Evolutionary conservation across 2,329 filamentous ascomycete genomes (phyloP).

Genomic region (Sporothrix inflata): DNA sequence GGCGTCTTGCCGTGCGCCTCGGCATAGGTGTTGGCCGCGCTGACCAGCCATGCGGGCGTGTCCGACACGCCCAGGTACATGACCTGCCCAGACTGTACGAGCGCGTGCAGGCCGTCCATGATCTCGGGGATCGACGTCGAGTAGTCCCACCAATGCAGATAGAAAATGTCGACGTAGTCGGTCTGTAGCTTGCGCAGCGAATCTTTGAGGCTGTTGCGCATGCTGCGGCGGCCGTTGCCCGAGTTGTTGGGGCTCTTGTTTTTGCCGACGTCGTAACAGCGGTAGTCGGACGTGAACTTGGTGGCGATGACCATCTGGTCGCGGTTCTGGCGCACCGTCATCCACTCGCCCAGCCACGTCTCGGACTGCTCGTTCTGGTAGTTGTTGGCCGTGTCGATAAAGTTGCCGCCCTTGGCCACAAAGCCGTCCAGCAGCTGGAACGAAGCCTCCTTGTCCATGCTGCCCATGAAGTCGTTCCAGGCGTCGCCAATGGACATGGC

Average conservation of each 20-base stretch:
- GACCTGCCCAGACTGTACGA: conserved; percentile 48
- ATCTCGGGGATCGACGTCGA: conserved; percentile 48
- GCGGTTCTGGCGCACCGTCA: conserved; percentile 52
- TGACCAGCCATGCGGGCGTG: conserved; percentile 47
- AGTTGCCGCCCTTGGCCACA: conserved; percentile 60
- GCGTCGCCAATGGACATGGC: conserved; percentile 50
- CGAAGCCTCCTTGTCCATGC: conserved; percentile 36
- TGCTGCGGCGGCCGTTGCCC: conserved; percentile 49
- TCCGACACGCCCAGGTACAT: conserved; percentile 49
- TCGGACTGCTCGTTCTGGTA: conserved; percentile 64
- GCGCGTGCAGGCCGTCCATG: conserved; percentile 47
- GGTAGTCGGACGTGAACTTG: conserved; percentile 58
- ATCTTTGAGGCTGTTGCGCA: conserved; percentile 49
- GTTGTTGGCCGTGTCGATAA: conserved; percentile 66
- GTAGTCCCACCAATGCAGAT: conserved; percentile 52
- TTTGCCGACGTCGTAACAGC: conserved; percentile 43
- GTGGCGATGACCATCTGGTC: conserved; percentile 59
- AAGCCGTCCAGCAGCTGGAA: conserved; percentile 38
- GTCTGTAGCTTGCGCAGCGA: conserved; percentile 52
- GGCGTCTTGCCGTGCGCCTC: conserved; percentile 42
- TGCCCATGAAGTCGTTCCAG: conserved; percentile 35
- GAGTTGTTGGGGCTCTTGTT: conserved; percentile 46
- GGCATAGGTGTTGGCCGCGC: conserved; percentile 46
- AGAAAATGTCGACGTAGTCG: conserved; percentile 50
- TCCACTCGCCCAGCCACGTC: conserved; percentile 61